phyloP scores from a whole-genome alignment of 805 yeast genomes.

The Yarrowia sp. region DNA sequence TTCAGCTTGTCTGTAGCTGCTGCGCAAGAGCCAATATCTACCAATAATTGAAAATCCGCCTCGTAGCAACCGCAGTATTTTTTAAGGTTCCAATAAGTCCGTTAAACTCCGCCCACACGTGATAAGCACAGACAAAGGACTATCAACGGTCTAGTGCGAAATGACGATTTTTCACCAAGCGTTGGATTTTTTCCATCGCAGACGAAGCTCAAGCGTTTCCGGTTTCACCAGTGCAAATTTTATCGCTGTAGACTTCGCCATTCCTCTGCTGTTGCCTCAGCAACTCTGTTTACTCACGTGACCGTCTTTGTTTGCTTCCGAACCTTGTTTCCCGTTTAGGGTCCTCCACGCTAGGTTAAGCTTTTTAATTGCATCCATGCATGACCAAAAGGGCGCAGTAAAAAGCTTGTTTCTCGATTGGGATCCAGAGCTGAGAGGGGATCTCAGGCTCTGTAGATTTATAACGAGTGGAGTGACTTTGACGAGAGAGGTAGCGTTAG shows the following conservation, averaged over 20 bases:
- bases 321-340: neutral
- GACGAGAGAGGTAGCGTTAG: neutral
- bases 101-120: constrained; percentile 20
- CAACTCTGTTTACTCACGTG: constrained; percentile 19
- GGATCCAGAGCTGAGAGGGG: neutral
- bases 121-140: constrained; percentile 1
- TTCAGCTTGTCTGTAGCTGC: no score
- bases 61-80: constrained; percentile 1
- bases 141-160: neutral
- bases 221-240: neutral
- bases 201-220: no score
- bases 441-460: neutral
- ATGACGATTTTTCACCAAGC: no score
- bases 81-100: neutral
- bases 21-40: no score
- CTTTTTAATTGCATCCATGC: neutral
- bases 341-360: neutral
- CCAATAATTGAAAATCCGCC: neutral
- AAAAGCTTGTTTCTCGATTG: neutral
- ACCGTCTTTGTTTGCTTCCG: constrained; percentile 16
- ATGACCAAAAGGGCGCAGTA: constrained; percentile 11
- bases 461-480: neutral
- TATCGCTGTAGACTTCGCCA: neutral
- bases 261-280: neutral
- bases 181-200: no score